Evolutionary conservation across 305 asterid species (phyloP).

Genomic region (Petunia hybrid): DNA sequence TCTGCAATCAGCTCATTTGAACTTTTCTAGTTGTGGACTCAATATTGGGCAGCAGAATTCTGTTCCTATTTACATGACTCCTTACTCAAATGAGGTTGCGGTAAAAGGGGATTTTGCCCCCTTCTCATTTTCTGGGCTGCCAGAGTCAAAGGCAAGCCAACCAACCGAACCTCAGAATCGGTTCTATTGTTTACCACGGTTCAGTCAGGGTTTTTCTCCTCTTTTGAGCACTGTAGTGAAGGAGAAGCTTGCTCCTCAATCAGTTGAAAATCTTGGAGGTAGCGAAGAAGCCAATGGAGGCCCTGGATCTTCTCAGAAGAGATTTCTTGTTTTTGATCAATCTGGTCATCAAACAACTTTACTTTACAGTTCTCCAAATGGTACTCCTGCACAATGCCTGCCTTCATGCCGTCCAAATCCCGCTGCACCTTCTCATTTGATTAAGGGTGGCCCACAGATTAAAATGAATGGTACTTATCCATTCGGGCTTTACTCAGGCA

Average conservation of each 20-base stretch:
- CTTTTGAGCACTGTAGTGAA: conserved; percentile 42
- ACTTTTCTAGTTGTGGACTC: conserved; percentile 46
- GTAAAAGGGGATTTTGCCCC: conserved; percentile 47
- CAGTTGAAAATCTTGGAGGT: conserved; percentile 38
- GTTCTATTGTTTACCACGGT: conserved; percentile 48
- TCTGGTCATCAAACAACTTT: conserved; percentile 73
- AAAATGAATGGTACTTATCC: conserved; percentile 34
- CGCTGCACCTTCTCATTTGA: conserved; percentile 38
- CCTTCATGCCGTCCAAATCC: conserved; percentile 47
- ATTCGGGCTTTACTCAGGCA: conserved; percentile 34
- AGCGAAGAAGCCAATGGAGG: conserved; percentile 22
- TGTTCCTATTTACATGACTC: conserved; percentile 47
- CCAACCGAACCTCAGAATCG: conserved; percentile 45
- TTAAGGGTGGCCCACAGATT: conserved; percentile 40
- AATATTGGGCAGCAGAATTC: conserved; percentile 44
- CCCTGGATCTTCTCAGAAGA: conserved; percentile 49
- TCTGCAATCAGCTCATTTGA: conserved; percentile 38
- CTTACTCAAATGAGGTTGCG: conserved; percentile 48
- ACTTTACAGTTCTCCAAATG: conserved; percentile 56
- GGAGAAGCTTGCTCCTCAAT: conserved; percentile 38
- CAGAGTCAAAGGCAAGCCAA: conserved; percentile 42
- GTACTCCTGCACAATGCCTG: conserved; percentile 46
- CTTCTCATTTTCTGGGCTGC: conserved; percentile 26
- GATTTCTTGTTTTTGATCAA: conserved; percentile 84
- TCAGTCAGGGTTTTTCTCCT: conserved; percentile 51